A percentile compares a stretch with the other conserved stretches of the same genome.
Evolutionary conservation across 495 filamentous ascomycete genomes (phyloP).

Genomic region (Neurospora sublineolata): DNA sequence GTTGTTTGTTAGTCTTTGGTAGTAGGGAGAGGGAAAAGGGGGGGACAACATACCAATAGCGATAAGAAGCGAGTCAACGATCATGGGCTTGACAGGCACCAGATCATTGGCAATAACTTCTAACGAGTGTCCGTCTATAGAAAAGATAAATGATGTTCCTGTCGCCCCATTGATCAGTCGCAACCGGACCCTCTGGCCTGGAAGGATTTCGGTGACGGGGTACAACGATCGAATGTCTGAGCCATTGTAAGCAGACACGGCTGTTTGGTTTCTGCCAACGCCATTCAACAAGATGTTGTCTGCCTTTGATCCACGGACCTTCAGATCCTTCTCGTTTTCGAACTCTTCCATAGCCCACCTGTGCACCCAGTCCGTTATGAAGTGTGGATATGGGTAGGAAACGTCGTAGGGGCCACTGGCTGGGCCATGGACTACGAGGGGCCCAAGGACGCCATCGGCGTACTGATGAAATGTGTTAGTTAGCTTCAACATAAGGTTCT

Average conservation of each 20-base stretch:
- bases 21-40: neutral
- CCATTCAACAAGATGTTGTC: slow-evolving; percentile 27
- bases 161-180: neutral
- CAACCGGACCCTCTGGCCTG: neutral
- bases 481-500: neutral
- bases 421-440: slow-evolving; percentile 45
- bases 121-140: neutral
- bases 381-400: slow-evolving; percentile 36
- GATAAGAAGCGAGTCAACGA: slow-evolving; percentile 36
- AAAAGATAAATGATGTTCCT: neutral
- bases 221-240: neutral
- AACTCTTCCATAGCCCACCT: slow-evolving; percentile 10
- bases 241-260: neutral
- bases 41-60: slow-evolving; percentile 33
- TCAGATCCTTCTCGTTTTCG: neutral
- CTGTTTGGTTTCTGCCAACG: neutral
- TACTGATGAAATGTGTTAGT: slow-evolving; percentile 26
- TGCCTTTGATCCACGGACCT: slow-evolving; percentile 1
- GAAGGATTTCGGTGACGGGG: neutral
- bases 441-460: slow-evolving; percentile 32
- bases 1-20: neutral
- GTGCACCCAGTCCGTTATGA: slow-evolving; percentile 28
- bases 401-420: slow-evolving; percentile 36
- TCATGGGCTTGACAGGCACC: neutral
- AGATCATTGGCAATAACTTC: neutral